Base-by-base conservation (phyloP, 768 basidiomycete genomes). In the Fomitopsis pulvina region DNA sequence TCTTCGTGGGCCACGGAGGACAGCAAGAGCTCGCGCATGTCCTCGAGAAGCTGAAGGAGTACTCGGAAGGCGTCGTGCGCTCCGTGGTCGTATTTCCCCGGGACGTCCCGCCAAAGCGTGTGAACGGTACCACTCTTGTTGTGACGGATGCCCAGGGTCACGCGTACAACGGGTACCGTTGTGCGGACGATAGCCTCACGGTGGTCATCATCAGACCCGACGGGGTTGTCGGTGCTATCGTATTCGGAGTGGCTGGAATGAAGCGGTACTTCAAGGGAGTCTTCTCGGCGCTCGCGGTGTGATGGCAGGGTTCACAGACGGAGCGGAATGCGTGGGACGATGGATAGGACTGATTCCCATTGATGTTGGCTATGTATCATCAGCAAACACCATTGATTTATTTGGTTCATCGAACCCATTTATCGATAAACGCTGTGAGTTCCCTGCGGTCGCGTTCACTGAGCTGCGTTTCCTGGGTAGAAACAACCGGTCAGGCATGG, bases 1-100 rank as follows among this genome's bases (percentile, higher is more conserved):
- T 72, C 12, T 71, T 71, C 45, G 41, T 58, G 0, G 22, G 50
- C 0, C 47, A 38, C 22, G 24, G 3, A 10, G 14, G 14, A 12
- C 14, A 12, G 14, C 26, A 41, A 9, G 25, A 30, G n/a, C 26
- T 21, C 10, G 18, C 5, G 3, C 20, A 14, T 4, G 18, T 41
- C 2, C 25, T 48, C n/a, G 39, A 16, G 38, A 30, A 21, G 26
- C 38, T 48, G 10, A 16, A 6, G 47, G 25, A 39, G 34, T 50
- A 38, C 24, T 42, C 49, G 3, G 4, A 11, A 16, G 21, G 27
- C 4, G 20, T 30, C n/a, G 22, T 50, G 5, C 49, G 41, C n/a
- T 18, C 48, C 8, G 48, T 34, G 26, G 9, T 49, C 5, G 22
- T 49, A 4, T 42, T 21, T 21, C 40, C 40, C 2, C 16, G 16